A percentile compares a stretch with the other conserved stretches of the same genome.
phyloP scores from a whole-genome alignment of 176 grass and related monocot species.

The Juncus effusus region DNA sequence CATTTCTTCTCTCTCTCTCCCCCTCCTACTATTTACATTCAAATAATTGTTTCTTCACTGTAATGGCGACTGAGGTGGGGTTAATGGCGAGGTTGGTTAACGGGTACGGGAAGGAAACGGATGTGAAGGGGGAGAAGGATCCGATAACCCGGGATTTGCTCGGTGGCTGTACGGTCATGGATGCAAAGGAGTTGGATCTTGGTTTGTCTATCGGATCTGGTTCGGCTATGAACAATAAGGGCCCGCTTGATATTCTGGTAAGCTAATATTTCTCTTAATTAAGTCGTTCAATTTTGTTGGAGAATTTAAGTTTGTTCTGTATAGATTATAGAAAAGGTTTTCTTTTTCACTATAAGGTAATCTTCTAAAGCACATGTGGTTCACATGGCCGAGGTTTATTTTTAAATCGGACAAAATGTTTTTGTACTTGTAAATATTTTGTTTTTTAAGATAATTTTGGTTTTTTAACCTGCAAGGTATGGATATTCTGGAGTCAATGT shows the following conservation, averaged over 20 bases:
- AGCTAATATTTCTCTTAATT: not conserved
- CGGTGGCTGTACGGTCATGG: conserved; percentile 48
- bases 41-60: not conserved
- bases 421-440: too few relatives aligned
- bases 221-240: conserved; percentile 14
- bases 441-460: too few relatives aligned
- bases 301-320: not conserved
- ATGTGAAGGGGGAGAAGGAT: conserved; percentile 35
- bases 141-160: conserved; percentile 92
- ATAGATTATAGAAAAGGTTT: too few relatives aligned
- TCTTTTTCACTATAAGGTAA: too few relatives aligned
- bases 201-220: conserved; percentile 28
- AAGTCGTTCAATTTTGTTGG: not conserved
- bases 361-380: too few relatives aligned
- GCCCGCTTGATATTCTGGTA: conserved; percentile 30
- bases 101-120: conserved; percentile 32
- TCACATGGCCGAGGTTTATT: too few relatives aligned
- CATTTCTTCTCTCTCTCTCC: conserved; percentile 1
- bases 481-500: too few relatives aligned
- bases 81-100: conserved; percentile 43
- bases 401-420: too few relatives aligned
- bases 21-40: not conserved
- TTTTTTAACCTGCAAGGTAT: too few relatives aligned
- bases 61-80: conserved; percentile 61
- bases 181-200: conserved; percentile 44